Base-by-base conservation (phyloP, 352 stramenopile genomes). In the Globisporangium nunn region DNA sequence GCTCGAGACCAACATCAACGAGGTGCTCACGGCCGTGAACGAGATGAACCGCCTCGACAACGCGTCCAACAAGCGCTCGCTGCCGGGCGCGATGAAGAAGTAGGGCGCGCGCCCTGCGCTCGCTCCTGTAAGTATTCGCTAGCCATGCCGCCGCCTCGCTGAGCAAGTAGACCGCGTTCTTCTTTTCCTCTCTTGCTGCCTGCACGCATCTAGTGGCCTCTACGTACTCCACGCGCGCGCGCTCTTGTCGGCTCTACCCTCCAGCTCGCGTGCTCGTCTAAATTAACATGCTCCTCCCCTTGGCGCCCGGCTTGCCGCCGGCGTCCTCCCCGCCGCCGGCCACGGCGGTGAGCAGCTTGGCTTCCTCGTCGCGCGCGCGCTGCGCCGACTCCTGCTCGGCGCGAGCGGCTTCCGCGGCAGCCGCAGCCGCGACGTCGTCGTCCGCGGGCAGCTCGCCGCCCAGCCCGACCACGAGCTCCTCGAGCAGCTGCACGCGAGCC, bases 1-100 rank as follows among this genome's bases (percentile, higher is more conserved):
- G 48, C 80, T 99, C 31, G 97, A 99, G 74, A 99, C 97, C 35
- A 99, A 99, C 85, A 99, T 99, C 72, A 97, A 96, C 68, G 76
- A 96, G 50, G 97, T 99, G 63, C 78, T 99, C 59, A 91, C 92
- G 60, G 89, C 95, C 18, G 94, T 98, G 57, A 98, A 98, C 68
- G 96, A 98, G 72, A 98, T 99, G 84, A 97, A 96, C 59, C 96
- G 88, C 57, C 82, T 98, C 68, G 87, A 98, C 70, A 82, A 69
- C 63, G 66, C 84, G 60, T 92, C 81, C 28, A 87, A 71, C 54
- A 88, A 87, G 73, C 81, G 84, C 17, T 83, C 80, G 56, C 69
- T 93, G 41, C 79, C 85, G 23, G 81, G 77, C 14, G 75, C 78
- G 14, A 81, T 79, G 50, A 93, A 91, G 66, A 84, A 82, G 54